These are phyloP conservation scores for Ogataea siamensis DNA, from an alignment of 805 yeast genomes.

Conservation along the genomic window DNA sequence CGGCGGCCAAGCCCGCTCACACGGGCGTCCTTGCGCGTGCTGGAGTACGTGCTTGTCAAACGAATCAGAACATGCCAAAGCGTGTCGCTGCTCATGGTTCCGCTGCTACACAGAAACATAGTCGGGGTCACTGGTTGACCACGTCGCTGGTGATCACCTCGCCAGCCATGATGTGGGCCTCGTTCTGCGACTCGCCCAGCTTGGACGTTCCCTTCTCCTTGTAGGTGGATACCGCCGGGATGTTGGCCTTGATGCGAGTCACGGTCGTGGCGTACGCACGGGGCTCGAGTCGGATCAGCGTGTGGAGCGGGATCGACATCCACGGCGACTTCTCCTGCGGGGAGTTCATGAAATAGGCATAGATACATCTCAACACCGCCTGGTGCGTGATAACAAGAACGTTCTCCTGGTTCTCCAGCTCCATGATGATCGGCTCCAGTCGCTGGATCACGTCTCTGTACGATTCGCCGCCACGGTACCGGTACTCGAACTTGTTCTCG, in stretches of 20 bases:
- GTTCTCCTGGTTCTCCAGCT: slow-evolving; percentile 94
- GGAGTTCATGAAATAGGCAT: slow-evolving; percentile 97
- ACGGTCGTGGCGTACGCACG: slow-evolving; percentile 88
- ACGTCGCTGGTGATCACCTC: slow-evolving; percentile 41
- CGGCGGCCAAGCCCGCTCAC: slow-evolving; percentile 1
- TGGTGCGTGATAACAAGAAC: slow-evolving; percentile 95
- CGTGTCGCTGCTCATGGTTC: slow-evolving; percentile 19
- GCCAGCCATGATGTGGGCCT: slow-evolving; percentile 43
- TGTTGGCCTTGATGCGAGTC: slow-evolving; percentile 87
- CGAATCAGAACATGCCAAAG: slow-evolving; percentile 20
- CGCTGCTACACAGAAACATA: slow-evolving; percentile 13
- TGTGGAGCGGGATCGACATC: slow-evolving; percentile 98
- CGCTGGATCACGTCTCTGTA: slow-evolving; percentile 94
- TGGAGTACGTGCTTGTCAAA: slow-evolving; percentile 15
- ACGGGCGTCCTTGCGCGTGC: slow-evolving; percentile 3
- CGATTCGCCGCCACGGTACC: slow-evolving; percentile 97
- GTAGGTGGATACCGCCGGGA: slow-evolving; percentile 96
- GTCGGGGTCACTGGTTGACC: slow-evolving; percentile 1
- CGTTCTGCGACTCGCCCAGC: slow-evolving; percentile 48
- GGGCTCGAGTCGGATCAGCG: slow-evolving; percentile 92
- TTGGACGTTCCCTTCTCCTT: slow-evolving; percentile 88
- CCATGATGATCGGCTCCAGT: slow-evolving; percentile 97
- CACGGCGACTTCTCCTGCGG: slow-evolving; percentile 98
- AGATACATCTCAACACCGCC: slow-evolving; percentile 92
- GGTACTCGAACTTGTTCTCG: slow-evolving; percentile 90